Conservation (phyloP, 495 filamentous ascomycete species). For the Aspergillus bridgeri region DNA sequence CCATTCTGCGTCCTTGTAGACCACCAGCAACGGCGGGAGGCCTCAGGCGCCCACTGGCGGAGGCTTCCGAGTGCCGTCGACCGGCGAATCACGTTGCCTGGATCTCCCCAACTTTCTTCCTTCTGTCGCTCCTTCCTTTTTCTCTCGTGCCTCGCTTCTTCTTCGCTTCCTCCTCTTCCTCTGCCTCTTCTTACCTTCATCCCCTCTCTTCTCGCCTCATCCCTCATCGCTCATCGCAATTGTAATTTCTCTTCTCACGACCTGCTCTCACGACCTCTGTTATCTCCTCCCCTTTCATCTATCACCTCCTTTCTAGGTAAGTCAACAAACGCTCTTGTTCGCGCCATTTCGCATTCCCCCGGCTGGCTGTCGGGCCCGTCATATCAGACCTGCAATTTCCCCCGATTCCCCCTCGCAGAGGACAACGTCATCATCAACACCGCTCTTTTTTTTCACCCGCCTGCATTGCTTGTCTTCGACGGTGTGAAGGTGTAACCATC, state of each 20-base stretch:
- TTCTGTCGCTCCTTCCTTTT: conserved; percentile 5
- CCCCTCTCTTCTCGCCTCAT: neutral
- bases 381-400: neutral
- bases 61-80: no score
- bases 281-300: neutral
- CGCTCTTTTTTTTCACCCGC: neutral
- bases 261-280: neutral
- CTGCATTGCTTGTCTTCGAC: neutral
- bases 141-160: conserved; percentile 10
- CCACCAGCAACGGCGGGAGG: no score
- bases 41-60: no score
- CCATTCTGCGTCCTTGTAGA: no score
- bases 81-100: conserved; percentile 3
- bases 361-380: neutral
- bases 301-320: neutral
- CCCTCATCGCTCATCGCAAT: neutral
- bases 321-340: neutral
- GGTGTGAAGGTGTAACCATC: neutral
- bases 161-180: conserved; percentile 8
- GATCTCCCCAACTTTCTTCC: conserved; percentile 7
- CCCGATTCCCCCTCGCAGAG: neutral
- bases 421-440: neutral
- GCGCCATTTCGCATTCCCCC: neutral
- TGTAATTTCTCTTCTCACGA: no score
- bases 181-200: conserved; percentile 13